Percentiles rank a stretch among this genome's conserved stretches.
Evolutionary conservation across 441 rosid species (phyloP).

Genomic region (Biscutella auriculata): DNA sequence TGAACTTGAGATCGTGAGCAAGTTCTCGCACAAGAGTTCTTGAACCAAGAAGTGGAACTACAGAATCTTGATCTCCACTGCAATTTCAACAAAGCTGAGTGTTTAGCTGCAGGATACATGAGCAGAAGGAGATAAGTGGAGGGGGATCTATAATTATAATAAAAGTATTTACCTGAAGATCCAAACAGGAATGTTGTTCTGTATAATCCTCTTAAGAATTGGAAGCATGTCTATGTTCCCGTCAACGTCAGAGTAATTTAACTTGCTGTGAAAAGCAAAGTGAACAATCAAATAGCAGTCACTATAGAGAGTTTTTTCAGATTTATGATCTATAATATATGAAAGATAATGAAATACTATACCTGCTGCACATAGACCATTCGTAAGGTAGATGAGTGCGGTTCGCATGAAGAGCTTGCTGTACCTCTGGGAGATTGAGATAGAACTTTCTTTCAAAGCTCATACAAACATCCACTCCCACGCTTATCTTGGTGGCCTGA

Average conservation of each 20-base stretch:
- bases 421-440: conserved; percentile 79
- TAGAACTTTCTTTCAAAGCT: conserved; percentile 49
- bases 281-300: not conserved
- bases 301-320: not conserved
- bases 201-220: conserved; percentile 47
- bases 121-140: not conserved
- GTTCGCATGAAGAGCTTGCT: conserved; percentile 74
- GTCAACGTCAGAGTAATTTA: conserved; percentile 45
- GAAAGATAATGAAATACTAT: not conserved
- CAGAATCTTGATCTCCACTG: conserved; percentile 83
- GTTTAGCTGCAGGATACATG: not conserved
- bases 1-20: conserved; percentile 49
- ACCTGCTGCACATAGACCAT: conserved; percentile 76
- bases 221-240: conserved; percentile 60
- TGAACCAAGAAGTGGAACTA: conserved; percentile 64
- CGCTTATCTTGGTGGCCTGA: conserved; percentile 45
- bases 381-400: conserved; percentile 45
- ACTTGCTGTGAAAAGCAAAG: conserved; percentile 24
- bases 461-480: conserved; percentile 81
- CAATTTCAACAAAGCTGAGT: not conserved
- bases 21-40: conserved; percentile 64
- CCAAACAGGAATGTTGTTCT: conserved; percentile 59
- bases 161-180: conserved; percentile 49
- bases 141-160: not conserved
- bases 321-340: not conserved